Conservation (phyloP, 352 stramenopile genomes). For the Phytophthora sansomeana region DNA sequence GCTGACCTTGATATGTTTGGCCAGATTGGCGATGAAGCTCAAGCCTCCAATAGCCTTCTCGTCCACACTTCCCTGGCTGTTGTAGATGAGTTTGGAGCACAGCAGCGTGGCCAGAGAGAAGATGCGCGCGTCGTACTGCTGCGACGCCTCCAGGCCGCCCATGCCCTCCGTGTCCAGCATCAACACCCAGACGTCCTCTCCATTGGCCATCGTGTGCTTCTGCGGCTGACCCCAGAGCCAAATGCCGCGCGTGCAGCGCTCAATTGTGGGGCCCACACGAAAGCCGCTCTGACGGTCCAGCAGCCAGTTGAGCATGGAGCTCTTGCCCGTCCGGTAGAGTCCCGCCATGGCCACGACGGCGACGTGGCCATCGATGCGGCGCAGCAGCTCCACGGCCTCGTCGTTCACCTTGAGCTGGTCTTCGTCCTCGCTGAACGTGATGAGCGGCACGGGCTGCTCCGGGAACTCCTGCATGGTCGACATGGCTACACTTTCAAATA, state of each 20-base stretch:
- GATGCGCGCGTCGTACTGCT: conserved; percentile 89
- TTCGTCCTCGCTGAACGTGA: conserved; percentile 88
- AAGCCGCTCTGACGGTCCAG: conserved; percentile 76
- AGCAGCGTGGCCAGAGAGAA: conserved; percentile 88
- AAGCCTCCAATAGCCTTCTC: conserved; percentile 86
- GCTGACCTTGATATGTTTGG: conserved; percentile 86
- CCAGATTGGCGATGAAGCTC: conserved; percentile 89
- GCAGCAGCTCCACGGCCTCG: conserved; percentile 70
- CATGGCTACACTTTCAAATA: conserved; percentile 28
- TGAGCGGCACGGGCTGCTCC: conserved; percentile 82
- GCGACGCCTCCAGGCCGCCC: conserved; percentile 81
- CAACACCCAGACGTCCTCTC: conserved; percentile 78
- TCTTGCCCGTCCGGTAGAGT: conserved; percentile 90
- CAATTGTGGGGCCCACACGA: conserved; percentile 80
- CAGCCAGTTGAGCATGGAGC: conserved; percentile 90
- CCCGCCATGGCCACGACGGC: conserved; percentile 86
- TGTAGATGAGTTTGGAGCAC: conserved; percentile 91
- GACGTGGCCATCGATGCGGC: conserved; percentile 77
- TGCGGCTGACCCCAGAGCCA: conserved; percentile 87
- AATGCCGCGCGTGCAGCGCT: conserved; percentile 88
- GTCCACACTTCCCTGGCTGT: conserved; percentile 86
- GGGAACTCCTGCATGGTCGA: conserved; percentile 61
- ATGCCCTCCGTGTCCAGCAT: conserved; percentile 91
- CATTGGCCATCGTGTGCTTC: conserved; percentile 64
- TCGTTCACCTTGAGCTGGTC: conserved; percentile 86